phyloP scores from a whole-genome alignment of 495 filamentous ascomycete species.

The Annulohypoxylon moriforme region DNA sequence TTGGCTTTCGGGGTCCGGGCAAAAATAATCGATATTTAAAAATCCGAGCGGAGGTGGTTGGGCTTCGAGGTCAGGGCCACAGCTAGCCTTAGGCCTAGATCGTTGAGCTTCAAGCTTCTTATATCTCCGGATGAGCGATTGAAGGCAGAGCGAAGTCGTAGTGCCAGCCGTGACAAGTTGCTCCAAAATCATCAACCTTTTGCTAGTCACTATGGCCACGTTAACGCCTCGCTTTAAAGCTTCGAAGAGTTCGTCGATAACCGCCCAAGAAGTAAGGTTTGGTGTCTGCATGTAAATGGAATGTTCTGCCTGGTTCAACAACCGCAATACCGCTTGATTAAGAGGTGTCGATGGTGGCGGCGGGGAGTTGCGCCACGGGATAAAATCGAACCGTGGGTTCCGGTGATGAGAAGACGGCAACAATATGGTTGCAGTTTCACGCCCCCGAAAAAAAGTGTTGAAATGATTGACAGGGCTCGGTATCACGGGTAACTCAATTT shows the following conservation, averaged over 20 bases:
- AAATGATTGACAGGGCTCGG: conserved; percentile 23
- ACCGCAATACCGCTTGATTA: conserved; percentile 68
- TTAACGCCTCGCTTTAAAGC: conserved; percentile 69
- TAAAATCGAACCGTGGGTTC: conserved; percentile 64
- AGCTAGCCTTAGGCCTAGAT: not conserved
- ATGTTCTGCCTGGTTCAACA: conserved; percentile 62
- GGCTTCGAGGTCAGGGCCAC: conserved; percentile 45
- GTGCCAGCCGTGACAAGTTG: conserved; percentile 77
- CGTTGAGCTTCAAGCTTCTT: conserved; percentile 38
- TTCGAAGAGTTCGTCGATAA: conserved; percentile 64
- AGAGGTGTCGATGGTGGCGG: conserved; percentile 70
- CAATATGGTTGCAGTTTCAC: conserved; percentile 61
- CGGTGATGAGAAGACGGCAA: conserved; percentile 76
- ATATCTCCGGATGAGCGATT: conserved; percentile 63
- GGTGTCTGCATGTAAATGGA: conserved; percentile 76
- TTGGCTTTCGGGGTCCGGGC: conserved; percentile 28
- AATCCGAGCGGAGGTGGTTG: conserved; percentile 47
- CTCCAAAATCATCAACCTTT: conserved; percentile 76
- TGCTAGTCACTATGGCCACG: conserved; percentile 71
- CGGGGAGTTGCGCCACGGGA: conserved; percentile 58
- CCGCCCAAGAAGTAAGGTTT: conserved; percentile 71
- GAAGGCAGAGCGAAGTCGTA: conserved; percentile 68
- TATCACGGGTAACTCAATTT: conserved; percentile 20
- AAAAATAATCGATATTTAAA: conserved; percentile 64
- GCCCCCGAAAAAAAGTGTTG: conserved; percentile 16